Conservation (phyloP, 2,329 filamentous ascomycete genomes). For the Aspergillus aculeatus region DNA sequence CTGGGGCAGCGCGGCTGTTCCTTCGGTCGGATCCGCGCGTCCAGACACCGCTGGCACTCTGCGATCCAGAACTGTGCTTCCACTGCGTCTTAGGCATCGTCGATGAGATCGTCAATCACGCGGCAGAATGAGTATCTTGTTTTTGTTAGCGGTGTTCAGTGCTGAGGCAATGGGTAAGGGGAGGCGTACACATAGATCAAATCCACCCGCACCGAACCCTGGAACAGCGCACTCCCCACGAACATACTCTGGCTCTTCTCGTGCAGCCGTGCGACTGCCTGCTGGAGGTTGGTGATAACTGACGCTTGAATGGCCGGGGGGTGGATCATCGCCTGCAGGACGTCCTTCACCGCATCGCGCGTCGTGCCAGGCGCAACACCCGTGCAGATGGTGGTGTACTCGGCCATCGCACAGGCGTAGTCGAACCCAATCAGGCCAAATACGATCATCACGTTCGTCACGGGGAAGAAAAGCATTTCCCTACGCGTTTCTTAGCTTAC, state of each 20-base stretch:
- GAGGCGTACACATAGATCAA: conserved; percentile 58
- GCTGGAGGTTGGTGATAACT: conserved; percentile 57
- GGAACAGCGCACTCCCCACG: conserved; percentile 67
- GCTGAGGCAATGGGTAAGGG: conserved; percentile 9
- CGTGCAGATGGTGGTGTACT: background rate
- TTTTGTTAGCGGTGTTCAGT: background rate
- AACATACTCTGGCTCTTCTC: conserved; percentile 73
- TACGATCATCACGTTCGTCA: conserved; percentile 68
- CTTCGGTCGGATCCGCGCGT: background rate
- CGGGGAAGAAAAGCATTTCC: conserved; percentile 71
- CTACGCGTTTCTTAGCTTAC: too few species aligned
- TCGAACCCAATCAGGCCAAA: conserved; percentile 69
- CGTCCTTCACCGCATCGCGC: conserved; percentile 21
- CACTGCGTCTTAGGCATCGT: conserved; percentile 54
- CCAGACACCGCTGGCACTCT: background rate
- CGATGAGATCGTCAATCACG: conserved; percentile 70
- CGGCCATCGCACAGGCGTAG: conserved; percentile 64
- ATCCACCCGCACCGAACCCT: conserved; percentile 66
- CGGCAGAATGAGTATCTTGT: conserved; percentile 69
- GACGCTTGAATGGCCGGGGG: conserved; percentile 53
- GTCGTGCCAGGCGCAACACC: conserved; percentile 7
- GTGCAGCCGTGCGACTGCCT: conserved; percentile 58
- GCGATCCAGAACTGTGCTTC: background rate
- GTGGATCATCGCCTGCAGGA: conserved; percentile 22
- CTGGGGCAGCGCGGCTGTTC: background rate